Conservation (phyloP, 2,329 filamentous ascomycete genomes). For the Aspergillus sergii region DNA sequence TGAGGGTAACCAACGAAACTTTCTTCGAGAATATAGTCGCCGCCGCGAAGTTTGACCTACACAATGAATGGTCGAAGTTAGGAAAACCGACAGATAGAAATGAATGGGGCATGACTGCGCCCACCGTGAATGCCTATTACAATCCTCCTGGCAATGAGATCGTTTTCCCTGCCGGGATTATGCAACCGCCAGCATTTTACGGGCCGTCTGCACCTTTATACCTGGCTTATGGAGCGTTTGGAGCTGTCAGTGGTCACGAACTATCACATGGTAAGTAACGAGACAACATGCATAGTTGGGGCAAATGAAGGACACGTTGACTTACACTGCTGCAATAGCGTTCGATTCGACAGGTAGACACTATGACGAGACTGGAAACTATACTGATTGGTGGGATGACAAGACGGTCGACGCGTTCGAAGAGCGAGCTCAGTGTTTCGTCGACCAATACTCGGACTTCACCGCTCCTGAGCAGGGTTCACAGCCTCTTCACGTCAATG, state of each 20-base stretch:
- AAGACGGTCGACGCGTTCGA: conserved; percentile 61
- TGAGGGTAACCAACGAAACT: conserved; percentile 53
- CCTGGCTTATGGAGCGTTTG: conserved; percentile 70
- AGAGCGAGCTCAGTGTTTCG: conserved; percentile 64
- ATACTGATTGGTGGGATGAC: conserved; percentile 68
- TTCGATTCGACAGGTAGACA: conserved; percentile 69
- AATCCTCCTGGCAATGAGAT: conserved; percentile 68
- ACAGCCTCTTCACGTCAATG: conserved; percentile 63
- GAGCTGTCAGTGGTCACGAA: conserved; percentile 68
- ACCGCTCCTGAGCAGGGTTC: conserved; percentile 60
- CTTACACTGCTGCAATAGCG: conserved; percentile 38
- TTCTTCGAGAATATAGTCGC: conserved; percentile 63
- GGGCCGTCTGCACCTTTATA: conserved; percentile 62
- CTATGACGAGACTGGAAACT: conserved; percentile 67
- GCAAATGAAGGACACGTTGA: not conserved
- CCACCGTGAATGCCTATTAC: conserved; percentile 69
- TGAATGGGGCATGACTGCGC: conserved; percentile 62
- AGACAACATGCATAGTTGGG: not conserved
- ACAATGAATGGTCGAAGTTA: conserved; percentile 59
- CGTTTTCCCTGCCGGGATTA: conserved; percentile 69
- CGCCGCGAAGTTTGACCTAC: conserved; percentile 52
- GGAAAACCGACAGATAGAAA: conserved; percentile 63
- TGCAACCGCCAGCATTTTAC: conserved; percentile 70
- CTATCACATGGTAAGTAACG: conserved; percentile 58
- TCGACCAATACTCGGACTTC: conserved; percentile 67